A percentile compares a stretch with the other conserved stretches of the same genome.
Conservation (phyloP, 192 early-diverging fungal genomes). For the Pilaira anomala region DNA sequence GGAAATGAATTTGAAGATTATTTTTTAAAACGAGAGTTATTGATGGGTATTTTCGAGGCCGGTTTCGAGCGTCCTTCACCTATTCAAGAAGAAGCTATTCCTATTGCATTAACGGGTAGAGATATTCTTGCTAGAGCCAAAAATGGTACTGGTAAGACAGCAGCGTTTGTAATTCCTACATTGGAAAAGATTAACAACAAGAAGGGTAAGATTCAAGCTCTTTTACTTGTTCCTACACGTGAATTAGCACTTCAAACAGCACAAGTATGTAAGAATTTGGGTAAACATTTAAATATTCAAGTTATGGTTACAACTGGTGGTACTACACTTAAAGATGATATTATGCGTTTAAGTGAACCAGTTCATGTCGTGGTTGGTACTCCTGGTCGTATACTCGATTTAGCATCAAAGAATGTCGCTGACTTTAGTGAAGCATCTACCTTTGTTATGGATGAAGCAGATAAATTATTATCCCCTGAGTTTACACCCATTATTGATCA, state of each 20-base stretch:
- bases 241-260: constrained; percentile 99
- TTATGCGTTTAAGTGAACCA: constrained; percentile 87
- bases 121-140: constrained; percentile 97
- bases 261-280: constrained; percentile 95
- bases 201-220: constrained; percentile 85
- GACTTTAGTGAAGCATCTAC: constrained; percentile 86
- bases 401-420: constrained; percentile 92
- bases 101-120: constrained; percentile 91
- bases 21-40: constrained; percentile 91
- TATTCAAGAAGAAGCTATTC: constrained; percentile 99
- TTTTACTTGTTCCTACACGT: constrained; percentile 93
- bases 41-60: constrained; percentile 99
- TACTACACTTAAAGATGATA: constrained; percentile 97
- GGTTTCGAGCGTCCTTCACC: constrained; percentile 97
- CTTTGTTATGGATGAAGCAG: constrained; percentile 99
- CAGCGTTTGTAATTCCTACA: constrained; percentile 94
- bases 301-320: constrained; percentile 99
- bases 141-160: constrained; percentile 94
- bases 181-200: constrained; percentile 91
- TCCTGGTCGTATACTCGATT: constrained; percentile 94
- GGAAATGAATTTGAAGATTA: constrained; percentile 99
- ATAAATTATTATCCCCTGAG: constrained; percentile 97
- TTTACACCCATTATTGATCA: constrained; percentile 99
- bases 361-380: constrained; percentile 98
- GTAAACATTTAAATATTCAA: constrained; percentile 94